Conservation (phyloP, 192 early-diverging fungal genomes). For the Podila horticola region DNA sequence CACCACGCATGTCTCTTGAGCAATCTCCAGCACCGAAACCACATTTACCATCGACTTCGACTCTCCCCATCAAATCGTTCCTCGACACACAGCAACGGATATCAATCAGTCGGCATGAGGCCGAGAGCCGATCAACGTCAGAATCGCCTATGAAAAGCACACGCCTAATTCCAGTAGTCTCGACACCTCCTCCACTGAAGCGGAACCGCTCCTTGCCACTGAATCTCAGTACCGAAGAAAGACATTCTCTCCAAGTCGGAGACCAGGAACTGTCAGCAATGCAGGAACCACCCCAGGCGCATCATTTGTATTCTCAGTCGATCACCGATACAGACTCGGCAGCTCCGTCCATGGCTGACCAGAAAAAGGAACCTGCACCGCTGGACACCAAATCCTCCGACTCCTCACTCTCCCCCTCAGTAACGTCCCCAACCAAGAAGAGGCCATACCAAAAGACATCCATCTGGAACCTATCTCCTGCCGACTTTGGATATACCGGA, state of each 20-base stretch:
- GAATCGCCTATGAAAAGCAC: not conserved
- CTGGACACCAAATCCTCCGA: not conserved
- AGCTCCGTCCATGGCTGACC: not conserved
- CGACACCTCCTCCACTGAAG: not conserved
- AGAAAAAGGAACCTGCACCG: not conserved
- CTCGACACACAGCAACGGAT: not conserved
- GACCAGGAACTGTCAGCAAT: not conserved
- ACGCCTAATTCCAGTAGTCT: not conserved
- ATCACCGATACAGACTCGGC: not conserved
- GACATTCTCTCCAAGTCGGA: not conserved
- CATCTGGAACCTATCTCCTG: not conserved
- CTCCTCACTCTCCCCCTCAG: not conserved
- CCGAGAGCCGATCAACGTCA: not conserved
- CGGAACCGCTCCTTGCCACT: not conserved
- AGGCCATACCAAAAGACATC: not conserved
- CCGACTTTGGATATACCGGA: not conserved
- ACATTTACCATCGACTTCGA: not conserved
- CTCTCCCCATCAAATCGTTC: not conserved
- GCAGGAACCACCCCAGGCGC: not conserved
- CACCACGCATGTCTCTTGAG: not conserved
- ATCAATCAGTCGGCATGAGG: too few species aligned
- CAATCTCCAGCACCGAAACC: not conserved
- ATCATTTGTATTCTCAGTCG: conserved; percentile 3
- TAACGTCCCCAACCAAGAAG: not conserved
- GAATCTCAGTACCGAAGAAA: not conserved